Evolutionary conservation across 352 stramenopile genomes (phyloP).

Genomic region (Phytophthora capsici): DNA sequence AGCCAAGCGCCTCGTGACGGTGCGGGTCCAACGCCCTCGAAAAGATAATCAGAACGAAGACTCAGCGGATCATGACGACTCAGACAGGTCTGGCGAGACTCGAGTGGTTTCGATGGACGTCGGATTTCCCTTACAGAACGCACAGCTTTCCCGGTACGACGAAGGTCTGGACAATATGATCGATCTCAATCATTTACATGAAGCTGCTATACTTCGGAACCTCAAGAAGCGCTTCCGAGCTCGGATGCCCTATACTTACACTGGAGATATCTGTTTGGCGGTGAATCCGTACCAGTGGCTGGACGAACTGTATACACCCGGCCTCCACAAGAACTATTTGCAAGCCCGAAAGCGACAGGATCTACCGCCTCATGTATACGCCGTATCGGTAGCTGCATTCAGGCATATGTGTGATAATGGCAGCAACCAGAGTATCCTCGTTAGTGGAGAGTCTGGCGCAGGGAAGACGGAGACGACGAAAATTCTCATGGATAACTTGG

Average conservation of each 20-base stretch:
- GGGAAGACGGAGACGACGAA: conserved; percentile 96
- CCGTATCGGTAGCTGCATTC: conserved; percentile 71
- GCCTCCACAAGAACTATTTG: conserved; percentile 77
- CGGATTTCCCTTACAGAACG: conserved; percentile 75
- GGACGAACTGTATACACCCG: conserved; percentile 74
- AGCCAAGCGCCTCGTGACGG: conserved; percentile 45
- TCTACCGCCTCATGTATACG: conserved; percentile 78
- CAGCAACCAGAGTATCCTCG: conserved; percentile 87
- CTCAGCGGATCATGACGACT: conserved; percentile 27
- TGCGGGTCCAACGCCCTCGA: conserved; percentile 43
- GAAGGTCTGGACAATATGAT: conserved; percentile 80
- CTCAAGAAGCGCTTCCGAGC: conserved; percentile 80
- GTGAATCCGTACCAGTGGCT: conserved; percentile 96
- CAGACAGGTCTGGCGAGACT: conserved; percentile 26
- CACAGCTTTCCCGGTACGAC: conserved; percentile 24
- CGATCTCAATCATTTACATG: conserved; percentile 87
- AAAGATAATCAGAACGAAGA: conserved; percentile 39
- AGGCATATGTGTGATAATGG: conserved; percentile 60
- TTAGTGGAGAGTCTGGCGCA: conserved; percentile 88
- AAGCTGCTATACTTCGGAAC: conserved; percentile 92
- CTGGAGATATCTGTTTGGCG: conserved; percentile 96
- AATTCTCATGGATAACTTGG: conserved; percentile 90
- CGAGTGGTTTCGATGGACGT: conserved; percentile 46
- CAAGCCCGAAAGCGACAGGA: conserved; percentile 43
- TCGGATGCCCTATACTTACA: conserved; percentile 94